Evolutionary conservation across 2,329 filamentous ascomycete genomes (phyloP), one percentile per base, ranked within the genome.

Genomic region (Apiospora sp.): DNA sequence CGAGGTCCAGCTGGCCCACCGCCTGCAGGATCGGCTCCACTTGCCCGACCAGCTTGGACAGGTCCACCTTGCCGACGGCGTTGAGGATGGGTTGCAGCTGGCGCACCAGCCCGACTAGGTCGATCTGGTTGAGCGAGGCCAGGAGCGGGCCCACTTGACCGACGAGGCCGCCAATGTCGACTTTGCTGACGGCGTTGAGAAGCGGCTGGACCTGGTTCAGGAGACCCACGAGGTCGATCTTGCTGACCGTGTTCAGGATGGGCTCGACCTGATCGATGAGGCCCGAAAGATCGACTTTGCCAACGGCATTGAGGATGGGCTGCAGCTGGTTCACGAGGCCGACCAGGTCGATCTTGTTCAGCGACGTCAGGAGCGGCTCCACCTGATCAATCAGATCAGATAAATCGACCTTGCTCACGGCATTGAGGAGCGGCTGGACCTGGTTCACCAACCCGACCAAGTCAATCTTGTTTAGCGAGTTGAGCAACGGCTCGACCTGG

Each of bases 1-100:
- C 68, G 0, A 83, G 74, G 34, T 83, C 64, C 41, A 64, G 69
- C 48, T 79, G 75, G 43, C 78, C 74, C 7, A 84, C 44, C 0
- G 76, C 72, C 51, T 82, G 77, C 1, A 84, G 75, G 2, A 84
- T 75, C 1, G 81, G 81, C 12, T 79, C 77, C 1, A 83, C 80
- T 5, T 82, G 81, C 1, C 77, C 75, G 19, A 84, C 77, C 13
- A 84, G 78, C 0, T 79, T 79, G 6, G 81, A 79, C 0, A 83
- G 81, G 68, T 84, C 79, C 44, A 83, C 81, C 75, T 84, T 81
- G 61, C 83, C 80, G 24, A 84, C 77, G 4, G 81, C 76, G 0
- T 80, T 80, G 16, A 84, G 75, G 51, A 81, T 75, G 4, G 81
- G 82, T n/a, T 78, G 41, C 67, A 68, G 41, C 3, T 81, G 78